A percentile compares a stretch with the other conserved stretches of the same genome.
These are phyloP conservation scores for Solanum medicagineum DNA, from an alignment of 257 asterid species.

Conservation along the genomic window DNA sequence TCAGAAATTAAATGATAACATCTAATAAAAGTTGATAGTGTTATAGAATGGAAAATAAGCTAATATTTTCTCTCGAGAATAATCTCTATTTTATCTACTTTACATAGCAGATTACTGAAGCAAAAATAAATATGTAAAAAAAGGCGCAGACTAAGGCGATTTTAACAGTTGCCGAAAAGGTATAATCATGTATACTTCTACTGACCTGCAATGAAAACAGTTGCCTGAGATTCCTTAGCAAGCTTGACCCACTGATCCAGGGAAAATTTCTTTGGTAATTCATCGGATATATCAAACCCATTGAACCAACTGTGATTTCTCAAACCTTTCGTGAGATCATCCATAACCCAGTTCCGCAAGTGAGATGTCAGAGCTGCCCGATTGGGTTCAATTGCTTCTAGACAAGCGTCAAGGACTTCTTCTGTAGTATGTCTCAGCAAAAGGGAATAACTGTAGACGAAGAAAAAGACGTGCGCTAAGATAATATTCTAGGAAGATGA, in stretches of 20 bases:
- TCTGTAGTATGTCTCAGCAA: conserved; percentile 91
- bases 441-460: conserved; percentile 57
- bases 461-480: neutral
- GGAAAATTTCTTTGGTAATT: conserved; percentile 45
- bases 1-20: neutral
- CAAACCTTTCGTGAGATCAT: conserved; percentile 59
- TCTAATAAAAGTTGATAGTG: neutral
- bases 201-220: conserved; percentile 81
- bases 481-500: neutral
- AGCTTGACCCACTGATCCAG: conserved; percentile 69
- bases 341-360: conserved; percentile 63
- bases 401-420: conserved; percentile 90
- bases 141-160: neutral
- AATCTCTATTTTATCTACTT: neutral
- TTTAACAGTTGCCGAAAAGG: neutral
- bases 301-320: conserved; percentile 53
- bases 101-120: neutral
- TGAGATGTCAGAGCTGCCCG: conserved; percentile 68
- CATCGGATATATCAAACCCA: conserved; percentile 77
- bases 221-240: conserved; percentile 64
- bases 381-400: conserved; percentile 68
- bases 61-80: neutral
- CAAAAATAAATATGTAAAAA: neutral
- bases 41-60: neutral
- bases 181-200: neutral